Evolutionary conservation across 257 asterid genomes (phyloP).

Genomic region (Leptodermis oblonga): DNA sequence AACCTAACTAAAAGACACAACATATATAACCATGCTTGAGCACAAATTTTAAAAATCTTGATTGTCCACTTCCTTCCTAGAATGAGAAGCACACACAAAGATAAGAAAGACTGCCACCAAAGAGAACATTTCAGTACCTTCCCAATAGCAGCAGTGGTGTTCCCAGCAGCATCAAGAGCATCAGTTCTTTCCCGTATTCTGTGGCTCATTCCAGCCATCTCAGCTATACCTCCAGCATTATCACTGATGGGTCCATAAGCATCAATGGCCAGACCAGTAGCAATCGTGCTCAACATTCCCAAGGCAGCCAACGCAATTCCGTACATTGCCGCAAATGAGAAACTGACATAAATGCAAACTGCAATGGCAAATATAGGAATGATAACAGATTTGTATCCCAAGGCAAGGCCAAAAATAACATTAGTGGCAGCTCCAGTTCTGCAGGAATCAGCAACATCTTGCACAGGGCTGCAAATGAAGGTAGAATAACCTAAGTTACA

Average conservation of each 20-base stretch:
- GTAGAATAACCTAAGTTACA: background rate
- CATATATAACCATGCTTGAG: background rate
- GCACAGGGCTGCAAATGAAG: conserved; percentile 47
- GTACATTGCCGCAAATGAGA: conserved; percentile 87
- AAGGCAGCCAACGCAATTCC: conserved; percentile 92
- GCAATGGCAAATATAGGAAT: conserved; percentile 90
- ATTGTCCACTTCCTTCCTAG: too few relatives aligned
- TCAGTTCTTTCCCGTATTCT: conserved; percentile 86
- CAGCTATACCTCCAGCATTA: conserved; percentile 94
- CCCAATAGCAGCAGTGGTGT: conserved; percentile 94
- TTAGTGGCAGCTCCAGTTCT: conserved; percentile 96
- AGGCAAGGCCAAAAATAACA: conserved; percentile 87
- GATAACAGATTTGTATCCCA: conserved; percentile 91
- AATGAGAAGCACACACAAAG: background rate
- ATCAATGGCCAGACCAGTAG: conserved; percentile 87
- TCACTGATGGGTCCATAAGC: conserved; percentile 98
- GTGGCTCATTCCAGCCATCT: conserved; percentile 98
- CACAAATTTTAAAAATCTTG: too few relatives aligned
- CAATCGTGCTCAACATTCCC: conserved; percentile 93
- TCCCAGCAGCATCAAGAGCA: conserved; percentile 97
- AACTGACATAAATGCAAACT: conserved; percentile 74
- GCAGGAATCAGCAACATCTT: conserved; percentile 97
- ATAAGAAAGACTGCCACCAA: background rate
- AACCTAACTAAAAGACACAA: background rate
- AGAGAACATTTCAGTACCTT: conserved; percentile 37